These are phyloP conservation scores for Calonectria pauciramosa DNA, from an alignment of 2,329 filamentous ascomycete genomes.

Conservation along the genomic window DNA sequence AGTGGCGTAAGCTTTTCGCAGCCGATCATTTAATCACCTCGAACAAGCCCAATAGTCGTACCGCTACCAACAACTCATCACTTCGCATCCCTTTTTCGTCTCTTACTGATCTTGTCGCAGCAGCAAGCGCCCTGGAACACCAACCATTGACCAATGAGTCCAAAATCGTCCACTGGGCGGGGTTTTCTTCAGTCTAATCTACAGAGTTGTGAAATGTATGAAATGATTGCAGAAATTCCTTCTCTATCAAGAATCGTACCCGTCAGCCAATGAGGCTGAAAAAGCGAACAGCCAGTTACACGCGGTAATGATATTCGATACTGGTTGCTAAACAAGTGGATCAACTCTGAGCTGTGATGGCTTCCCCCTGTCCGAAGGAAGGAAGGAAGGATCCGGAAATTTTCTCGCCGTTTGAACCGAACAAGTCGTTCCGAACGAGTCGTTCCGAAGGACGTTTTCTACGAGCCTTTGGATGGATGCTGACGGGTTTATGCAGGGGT, in stretches of 20 bases:
- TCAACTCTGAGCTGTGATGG: not conserved
- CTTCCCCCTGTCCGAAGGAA: not conserved
- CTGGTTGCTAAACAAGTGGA: not conserved
- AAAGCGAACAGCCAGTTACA: not conserved
- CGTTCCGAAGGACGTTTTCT: not conserved
- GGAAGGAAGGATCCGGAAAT: too few relatives aligned
- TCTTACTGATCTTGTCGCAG: too few relatives aligned
- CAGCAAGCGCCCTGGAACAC: conserved; percentile 28
- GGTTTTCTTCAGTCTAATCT: not conserved
- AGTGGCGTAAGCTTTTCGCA: too few relatives aligned
- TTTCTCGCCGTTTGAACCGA: not conserved
- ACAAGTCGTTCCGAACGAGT: too few relatives aligned
- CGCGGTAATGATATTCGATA: not conserved
- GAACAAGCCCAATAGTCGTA: too few relatives aligned
- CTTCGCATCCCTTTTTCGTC: too few relatives aligned
- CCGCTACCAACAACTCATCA: too few relatives aligned
- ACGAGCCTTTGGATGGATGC: not conserved
- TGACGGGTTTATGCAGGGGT: not conserved
- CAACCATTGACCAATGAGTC: conserved; percentile 18
- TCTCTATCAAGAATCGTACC: not conserved
- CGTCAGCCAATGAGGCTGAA: not conserved
- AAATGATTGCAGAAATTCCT: too few relatives aligned
- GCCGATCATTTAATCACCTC: too few relatives aligned
- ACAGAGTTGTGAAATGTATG: too few relatives aligned
- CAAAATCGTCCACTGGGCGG: not conserved